Base-by-base conservation (phyloP, 495 filamentous ascomycete genomes). In the Penicillium desertorum region DNA sequence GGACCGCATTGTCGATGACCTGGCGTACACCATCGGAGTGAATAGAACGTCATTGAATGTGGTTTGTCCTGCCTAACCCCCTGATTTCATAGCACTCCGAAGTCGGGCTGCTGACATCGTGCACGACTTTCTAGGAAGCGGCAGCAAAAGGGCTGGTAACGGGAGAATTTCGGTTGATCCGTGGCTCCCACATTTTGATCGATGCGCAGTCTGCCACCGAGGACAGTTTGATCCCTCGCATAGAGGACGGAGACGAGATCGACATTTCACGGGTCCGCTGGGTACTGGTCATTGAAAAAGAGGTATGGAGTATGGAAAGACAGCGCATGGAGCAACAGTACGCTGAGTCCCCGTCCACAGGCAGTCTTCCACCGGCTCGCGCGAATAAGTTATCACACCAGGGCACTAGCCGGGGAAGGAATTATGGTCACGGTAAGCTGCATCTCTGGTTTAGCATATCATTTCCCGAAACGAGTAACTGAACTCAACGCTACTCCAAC, bases 211-310 rank as follows among this genome's bases (percentile, higher is more conserved):
- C 48, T 27, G 54, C 34, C 5, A 57, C 27, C 1, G 55, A 63
- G 83, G 90, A 88, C 3, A 75, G 79, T 8, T 67, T 95, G 4
- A 78, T 97, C 1, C 89, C 91, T 10, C 79, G 77, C 12, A 58
- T 81, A 14, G 73, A 75, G 36, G 75, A 84, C 1, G 76, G 85
- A 8, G 67, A 77, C 2, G 68, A 64, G 5, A 64, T 95, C 17
- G 71, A 86, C 52, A 71, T 90, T 10, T 66, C 72, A 1, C 59
- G 65, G 19, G 67, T 81, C 0, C 69, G 81, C 45, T 96, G 91
- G 92, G 76, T 97, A 25, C 65, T 98, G 0, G 81, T 97, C 0
- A 81, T 98, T 34, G 94, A 98, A 68, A 98, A 98, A 76, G 94
- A 98, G 79, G 91, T 88, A 65, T 43, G 66, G 3, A 29, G 11